phyloP scores from a whole-genome alignment of 2,329 filamentous ascomycete species.

The Pezicula radicicola region DNA sequence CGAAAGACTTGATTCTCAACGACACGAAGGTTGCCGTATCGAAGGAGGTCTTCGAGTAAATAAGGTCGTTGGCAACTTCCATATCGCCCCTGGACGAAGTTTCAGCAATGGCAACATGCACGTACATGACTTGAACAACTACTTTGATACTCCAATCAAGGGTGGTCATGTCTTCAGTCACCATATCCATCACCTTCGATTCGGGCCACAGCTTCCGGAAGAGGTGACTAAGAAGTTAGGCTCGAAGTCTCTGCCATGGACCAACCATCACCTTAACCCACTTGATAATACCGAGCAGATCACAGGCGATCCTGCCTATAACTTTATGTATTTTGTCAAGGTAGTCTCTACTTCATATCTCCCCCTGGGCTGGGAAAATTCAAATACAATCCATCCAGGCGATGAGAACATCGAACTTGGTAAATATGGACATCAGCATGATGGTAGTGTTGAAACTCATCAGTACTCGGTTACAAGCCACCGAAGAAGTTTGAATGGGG shows the following conservation, averaged over 20 bases:
- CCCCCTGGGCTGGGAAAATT: constrained; percentile 77
- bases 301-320: constrained; percentile 80
- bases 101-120: constrained; percentile 98
- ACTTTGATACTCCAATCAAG: constrained; percentile 70
- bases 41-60: constrained; percentile 92
- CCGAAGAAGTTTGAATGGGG: constrained; percentile 81
- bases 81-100: constrained; percentile 91
- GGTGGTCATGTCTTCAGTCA: constrained; percentile 85
- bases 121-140: constrained; percentile 95
- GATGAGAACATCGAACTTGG: constrained; percentile 63
- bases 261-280: constrained; percentile 88
- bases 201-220: constrained; percentile 87
- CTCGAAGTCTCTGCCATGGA: constrained; percentile 61
- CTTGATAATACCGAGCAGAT: constrained; percentile 77
- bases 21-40: constrained; percentile 89
- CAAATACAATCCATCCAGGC: constrained; percentile 31
- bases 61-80: constrained; percentile 98
- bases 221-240: constrained; percentile 60
- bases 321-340: constrained; percentile 99
- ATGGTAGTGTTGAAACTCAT: constrained; percentile 91
- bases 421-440: constrained; percentile 58
- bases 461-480: constrained; percentile 98
- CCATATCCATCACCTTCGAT: constrained; percentile 82
- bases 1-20: constrained; percentile 82
- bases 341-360: constrained; percentile 95